phyloP scores from a whole-genome alignment of 352 stramenopile genomes.

The Pythium brachiatum region DNA sequence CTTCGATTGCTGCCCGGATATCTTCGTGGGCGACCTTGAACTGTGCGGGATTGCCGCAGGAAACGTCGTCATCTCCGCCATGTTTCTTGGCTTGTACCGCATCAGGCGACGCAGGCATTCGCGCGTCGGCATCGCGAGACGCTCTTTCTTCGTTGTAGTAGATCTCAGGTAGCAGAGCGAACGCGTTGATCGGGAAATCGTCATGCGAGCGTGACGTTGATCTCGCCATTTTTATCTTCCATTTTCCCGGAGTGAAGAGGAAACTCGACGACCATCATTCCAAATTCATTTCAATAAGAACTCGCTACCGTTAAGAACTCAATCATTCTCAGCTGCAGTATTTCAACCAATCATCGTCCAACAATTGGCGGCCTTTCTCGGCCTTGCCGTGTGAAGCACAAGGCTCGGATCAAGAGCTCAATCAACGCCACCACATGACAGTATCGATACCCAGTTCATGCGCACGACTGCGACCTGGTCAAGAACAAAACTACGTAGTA shows the following conservation, averaged over 20 bases:
- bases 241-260: neutral
- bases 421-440: too few species aligned
- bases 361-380: too few species aligned
- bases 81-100: slow-evolving; percentile 1
- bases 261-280: neutral
- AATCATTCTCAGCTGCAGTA: too few species aligned
- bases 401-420: too few species aligned
- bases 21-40: slow-evolving; percentile 32
- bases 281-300: too few species aligned
- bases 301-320: too few species aligned
- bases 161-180: slow-evolving; percentile 19
- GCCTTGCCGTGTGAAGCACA: too few species aligned
- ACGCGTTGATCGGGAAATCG: slow-evolving; percentile 25
- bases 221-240: slow-evolving; percentile 4
- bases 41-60: slow-evolving; percentile 12
- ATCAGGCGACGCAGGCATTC: neutral
- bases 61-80: neutral
- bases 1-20: slow-evolving; percentile 24
- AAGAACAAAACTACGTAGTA: too few species aligned
- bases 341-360: too few species aligned
- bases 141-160: neutral
- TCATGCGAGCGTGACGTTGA: slow-evolving; percentile 2
- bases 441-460: too few species aligned
- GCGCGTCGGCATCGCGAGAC: neutral
- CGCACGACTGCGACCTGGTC: too few species aligned